phyloP scores from a whole-genome alignment of 768 basidiomycete species.

The Leccinum incarnatum region DNA sequence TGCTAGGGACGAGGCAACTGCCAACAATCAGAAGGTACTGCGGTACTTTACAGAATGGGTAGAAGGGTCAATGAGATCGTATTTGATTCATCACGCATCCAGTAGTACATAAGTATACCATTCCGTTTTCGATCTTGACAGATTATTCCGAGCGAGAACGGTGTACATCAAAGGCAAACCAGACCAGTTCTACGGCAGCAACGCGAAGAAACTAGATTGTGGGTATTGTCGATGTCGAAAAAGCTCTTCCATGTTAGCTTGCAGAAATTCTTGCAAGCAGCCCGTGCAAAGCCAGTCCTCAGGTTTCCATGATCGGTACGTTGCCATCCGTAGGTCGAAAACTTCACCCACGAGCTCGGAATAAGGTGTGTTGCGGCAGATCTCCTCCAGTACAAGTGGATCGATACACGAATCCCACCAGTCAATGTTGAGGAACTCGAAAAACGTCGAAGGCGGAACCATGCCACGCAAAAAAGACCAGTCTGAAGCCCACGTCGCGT shows the following conservation, averaged over 20 bases:
- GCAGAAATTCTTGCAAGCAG: slow-evolving; percentile 9
- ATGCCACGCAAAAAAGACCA: slow-evolving; percentile 16
- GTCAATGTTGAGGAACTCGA: slow-evolving; percentile 9
- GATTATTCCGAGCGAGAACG: not conserved
- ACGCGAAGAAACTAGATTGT: not conserved
- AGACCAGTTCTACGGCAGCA: not conserved
- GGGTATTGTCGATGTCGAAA: not conserved
- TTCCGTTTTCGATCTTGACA: not conserved
- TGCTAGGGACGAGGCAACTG: not conserved
- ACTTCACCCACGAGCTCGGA: not conserved
- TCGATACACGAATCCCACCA: slow-evolving; percentile 13
- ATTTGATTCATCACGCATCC: not conserved
- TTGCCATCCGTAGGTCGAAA: slow-evolving; percentile 3
- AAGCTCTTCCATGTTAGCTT: slow-evolving; percentile 8
- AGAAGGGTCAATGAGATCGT: not conserved
- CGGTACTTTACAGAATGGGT: not conserved
- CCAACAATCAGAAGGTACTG: not conserved
- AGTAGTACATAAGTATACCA: not conserved
- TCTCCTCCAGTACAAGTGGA: not conserved
- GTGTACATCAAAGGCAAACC: not conserved
- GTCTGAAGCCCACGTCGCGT: slow-evolving; percentile 3
- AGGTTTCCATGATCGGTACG: slow-evolving; percentile 6
- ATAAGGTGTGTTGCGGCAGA: slow-evolving; percentile 11
- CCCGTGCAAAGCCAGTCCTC: slow-evolving; percentile 10
- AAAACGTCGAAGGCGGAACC: slow-evolving; percentile 12